Evolutionary conservation across 257 asterid species (phyloP).

Genomic region (Solanum stenotomum): DNA sequence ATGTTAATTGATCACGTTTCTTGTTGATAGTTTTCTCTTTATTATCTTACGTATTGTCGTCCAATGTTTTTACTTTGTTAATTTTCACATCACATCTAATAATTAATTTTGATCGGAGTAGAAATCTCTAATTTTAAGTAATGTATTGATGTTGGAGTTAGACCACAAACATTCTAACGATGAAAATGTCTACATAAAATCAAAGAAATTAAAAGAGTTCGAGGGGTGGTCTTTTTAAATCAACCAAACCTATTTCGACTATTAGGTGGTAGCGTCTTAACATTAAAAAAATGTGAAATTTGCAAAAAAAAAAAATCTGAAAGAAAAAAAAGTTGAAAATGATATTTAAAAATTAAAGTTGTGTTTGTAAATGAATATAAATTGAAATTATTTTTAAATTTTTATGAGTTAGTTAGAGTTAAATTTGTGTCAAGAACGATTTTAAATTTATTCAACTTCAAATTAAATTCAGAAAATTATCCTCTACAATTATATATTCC

Average conservation of each 20-base stretch:
- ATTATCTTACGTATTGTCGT: too few species aligned
- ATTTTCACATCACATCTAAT: too few species aligned
- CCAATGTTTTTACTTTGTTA: too few species aligned
- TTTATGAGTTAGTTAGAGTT: neutral
- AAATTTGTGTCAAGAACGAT: rapidly evolving
- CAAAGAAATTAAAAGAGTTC: neutral
- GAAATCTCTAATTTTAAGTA: neutral
- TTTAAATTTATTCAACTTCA: neutral
- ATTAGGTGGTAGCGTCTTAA: rapidly evolving
- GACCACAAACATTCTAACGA: neutral
- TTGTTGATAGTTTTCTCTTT: too few species aligned
- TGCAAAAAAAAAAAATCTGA: too few species aligned
- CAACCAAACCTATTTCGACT: neutral
- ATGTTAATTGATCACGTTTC: too few species aligned
- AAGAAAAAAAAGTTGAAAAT: rapidly evolving
- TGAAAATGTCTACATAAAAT: neutral
- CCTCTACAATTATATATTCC: neutral
- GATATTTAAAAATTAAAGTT: neutral
- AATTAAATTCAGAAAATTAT: neutral
- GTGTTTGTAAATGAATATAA: too few species aligned
- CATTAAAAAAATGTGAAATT: neutral
- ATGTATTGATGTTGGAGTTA: neutral
- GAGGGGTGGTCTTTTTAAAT: neutral
- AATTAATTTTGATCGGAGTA: too few species aligned
- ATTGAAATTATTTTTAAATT: too few species aligned